Conservation (phyloP, 345 rosid genomes). For the Hirschfeldia incana region DNA sequence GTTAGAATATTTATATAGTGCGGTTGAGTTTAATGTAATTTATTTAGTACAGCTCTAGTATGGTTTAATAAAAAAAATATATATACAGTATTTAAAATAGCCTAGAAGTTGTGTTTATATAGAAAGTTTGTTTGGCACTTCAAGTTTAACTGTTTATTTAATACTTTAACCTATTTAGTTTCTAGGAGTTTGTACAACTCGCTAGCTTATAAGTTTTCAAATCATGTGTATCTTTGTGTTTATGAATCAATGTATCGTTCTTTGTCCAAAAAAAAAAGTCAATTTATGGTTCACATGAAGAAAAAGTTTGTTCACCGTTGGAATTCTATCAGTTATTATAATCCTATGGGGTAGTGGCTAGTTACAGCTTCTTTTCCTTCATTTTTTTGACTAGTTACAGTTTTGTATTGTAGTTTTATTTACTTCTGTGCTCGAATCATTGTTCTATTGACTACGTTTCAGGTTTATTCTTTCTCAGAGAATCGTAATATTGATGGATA, state of each 20-base stretch:
- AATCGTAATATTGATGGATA: neutral
- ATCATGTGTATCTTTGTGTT: neutral
- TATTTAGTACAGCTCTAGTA: neutral
- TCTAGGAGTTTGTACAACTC: neutral
- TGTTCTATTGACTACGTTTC: neutral
- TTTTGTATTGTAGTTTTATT: neutral
- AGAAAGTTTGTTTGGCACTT: neutral
- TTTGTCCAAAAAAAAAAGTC: neutral
- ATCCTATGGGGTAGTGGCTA: neutral
- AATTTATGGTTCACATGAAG: neutral
- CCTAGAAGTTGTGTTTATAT: neutral
- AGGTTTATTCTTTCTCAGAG: neutral
- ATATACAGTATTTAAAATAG: neutral
- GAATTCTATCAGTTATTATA: conserved; percentile 11
- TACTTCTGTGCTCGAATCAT: neutral
- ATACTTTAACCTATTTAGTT: conserved; percentile 20
- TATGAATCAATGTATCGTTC: neutral
- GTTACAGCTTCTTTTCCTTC: neutral
- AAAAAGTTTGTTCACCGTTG: conserved; percentile 24
- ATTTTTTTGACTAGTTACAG: neutral
- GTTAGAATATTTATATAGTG: neutral
- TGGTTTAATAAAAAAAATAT: neutral
- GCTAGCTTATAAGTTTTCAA: neutral
- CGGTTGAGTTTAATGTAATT: neutral
- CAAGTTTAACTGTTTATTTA: conserved; percentile 5